These are phyloP conservation scores for Saccharum officinarum DNA, from an alignment of 176 grass and related monocot species.

Conservation along the genomic window DNA sequence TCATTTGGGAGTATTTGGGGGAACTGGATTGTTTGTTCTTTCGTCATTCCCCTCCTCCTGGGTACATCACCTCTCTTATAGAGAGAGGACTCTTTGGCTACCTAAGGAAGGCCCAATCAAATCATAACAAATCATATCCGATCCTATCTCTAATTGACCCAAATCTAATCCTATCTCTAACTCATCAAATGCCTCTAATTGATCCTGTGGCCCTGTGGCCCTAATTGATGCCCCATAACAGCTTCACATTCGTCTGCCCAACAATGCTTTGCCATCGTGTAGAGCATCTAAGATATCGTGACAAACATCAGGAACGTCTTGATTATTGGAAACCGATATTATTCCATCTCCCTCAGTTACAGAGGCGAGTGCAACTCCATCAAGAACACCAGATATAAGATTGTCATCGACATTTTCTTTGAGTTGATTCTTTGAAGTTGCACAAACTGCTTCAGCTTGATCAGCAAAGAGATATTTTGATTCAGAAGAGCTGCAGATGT, in stretches of 20 bases:
- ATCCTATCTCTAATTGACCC: no score
- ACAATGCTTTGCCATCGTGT: slow-evolving; percentile 32
- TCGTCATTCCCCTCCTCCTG: no score
- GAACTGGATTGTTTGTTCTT: no score
- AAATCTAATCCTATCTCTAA: no score
- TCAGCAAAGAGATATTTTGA: slow-evolving; percentile 79
- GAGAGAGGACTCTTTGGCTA: no score
- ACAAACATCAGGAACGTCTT: slow-evolving; percentile 26
- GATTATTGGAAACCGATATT: slow-evolving; percentile 23
- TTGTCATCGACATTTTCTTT: slow-evolving; percentile 8
- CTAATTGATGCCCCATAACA: no score
- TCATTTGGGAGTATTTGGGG: no score
- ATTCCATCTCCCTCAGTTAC: slow-evolving; percentile 13
- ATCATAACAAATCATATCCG: no score
- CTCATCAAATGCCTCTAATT: no score
- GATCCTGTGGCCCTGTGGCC: no score
- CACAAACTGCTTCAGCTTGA: slow-evolving; percentile 70
- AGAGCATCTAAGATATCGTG: slow-evolving; percentile 50
- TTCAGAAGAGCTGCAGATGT: slow-evolving; percentile 62
- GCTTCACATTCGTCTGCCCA: slow-evolving; percentile 19
- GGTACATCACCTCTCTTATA: no score
- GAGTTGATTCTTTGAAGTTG: slow-evolving; percentile 38
- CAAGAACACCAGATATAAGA: slow-evolving; percentile 6
- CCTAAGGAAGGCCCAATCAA: no score
- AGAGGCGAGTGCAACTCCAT: background rate